phyloP scores from a whole-genome alignment of 2,329 filamentous ascomycete species.

The Xylaria sp. region DNA sequence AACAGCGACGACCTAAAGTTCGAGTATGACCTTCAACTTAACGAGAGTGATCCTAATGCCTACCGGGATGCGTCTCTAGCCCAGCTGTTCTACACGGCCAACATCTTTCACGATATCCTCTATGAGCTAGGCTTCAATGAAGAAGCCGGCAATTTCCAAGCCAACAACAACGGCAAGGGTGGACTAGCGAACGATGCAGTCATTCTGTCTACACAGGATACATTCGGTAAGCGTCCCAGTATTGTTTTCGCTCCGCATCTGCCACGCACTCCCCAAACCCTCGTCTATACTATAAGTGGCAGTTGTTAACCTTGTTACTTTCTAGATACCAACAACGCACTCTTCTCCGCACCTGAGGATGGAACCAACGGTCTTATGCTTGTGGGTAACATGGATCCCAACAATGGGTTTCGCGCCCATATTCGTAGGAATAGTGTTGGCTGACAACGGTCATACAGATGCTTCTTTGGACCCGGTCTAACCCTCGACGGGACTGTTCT shows the following conservation, averaged over 20 bases:
- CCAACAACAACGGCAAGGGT: conserved; percentile 59
- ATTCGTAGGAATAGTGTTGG: no score
- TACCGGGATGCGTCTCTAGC: conserved; percentile 62
- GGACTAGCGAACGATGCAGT: conserved; percentile 58
- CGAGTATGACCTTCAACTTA: conserved; percentile 48
- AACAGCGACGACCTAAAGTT: conserved; percentile 50
- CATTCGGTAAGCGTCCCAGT: no score
- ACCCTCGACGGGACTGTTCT: conserved; percentile 55
- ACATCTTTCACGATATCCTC: conserved; percentile 64
- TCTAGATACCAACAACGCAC: background rate
- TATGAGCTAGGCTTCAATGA: conserved; percentile 64
- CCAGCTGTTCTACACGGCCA: conserved; percentile 66
- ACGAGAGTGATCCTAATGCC: conserved; percentile 41
- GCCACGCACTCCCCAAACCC: no score
- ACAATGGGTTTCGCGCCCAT: no score
- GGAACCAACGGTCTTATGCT: conserved; percentile 58
- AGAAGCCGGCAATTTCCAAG: conserved; percentile 63
- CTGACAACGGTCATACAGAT: conserved; percentile 44
- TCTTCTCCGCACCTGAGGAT: conserved; percentile 54
- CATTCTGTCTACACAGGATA: conserved; percentile 63
- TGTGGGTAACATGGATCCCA: no score
- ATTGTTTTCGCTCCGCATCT: no score
- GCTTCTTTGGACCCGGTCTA: conserved; percentile 59
- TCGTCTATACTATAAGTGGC: no score
- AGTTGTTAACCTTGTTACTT: no score